phyloP scores from a whole-genome alignment of 2,329 filamentous ascomycete genomes.

The Ceratocystis eucalypticola region DNA sequence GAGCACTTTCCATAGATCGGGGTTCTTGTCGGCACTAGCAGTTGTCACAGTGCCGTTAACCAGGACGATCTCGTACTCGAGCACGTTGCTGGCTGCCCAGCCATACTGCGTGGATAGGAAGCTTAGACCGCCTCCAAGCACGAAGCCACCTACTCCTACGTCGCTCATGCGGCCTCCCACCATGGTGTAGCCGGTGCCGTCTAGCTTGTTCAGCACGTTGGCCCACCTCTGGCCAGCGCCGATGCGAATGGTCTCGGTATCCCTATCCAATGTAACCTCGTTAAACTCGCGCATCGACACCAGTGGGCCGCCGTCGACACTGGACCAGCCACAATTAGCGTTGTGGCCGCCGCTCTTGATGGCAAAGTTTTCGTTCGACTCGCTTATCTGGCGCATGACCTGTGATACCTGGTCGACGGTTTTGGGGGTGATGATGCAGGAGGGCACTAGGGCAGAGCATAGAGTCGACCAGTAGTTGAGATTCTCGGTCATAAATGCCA shows the following conservation, averaged over 20 bases:
- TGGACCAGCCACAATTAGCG: slow-evolving; percentile 24
- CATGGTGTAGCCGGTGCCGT: slow-evolving; percentile 28
- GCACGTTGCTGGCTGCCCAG: slow-evolving; percentile 33
- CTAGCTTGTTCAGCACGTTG: slow-evolving; percentile 22
- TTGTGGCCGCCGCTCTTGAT: slow-evolving; percentile 28
- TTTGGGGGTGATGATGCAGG: slow-evolving; percentile 24
- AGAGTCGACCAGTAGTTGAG: slow-evolving; percentile 26
- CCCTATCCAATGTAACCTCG: slow-evolving; percentile 18
- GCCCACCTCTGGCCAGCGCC: slow-evolving; percentile 35
- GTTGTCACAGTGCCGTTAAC: slow-evolving; percentile 32
- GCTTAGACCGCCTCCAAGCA: slow-evolving; percentile 23
- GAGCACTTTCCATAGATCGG: slow-evolving; percentile 45
- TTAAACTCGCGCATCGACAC: slow-evolving; percentile 24
- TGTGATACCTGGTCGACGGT: slow-evolving; percentile 21
- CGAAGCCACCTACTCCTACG: slow-evolving; percentile 25
- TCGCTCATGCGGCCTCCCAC: slow-evolving; percentile 32
- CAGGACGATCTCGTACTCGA: slow-evolving; percentile 33
- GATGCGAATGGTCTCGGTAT: slow-evolving; percentile 28
- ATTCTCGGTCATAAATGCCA: slow-evolving; percentile 5
- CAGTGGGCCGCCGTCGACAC: slow-evolving; percentile 21
- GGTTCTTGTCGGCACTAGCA: slow-evolving; percentile 30
- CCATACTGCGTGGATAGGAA: slow-evolving; percentile 27
- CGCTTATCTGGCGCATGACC: slow-evolving; percentile 20
- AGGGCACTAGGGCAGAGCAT: slow-evolving; percentile 23
- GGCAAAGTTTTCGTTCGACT: slow-evolving; percentile 28